Evolutionary conservation across 2,329 filamentous ascomycete genomes (phyloP).

Genomic region (Apiospora rasikravindrae): DNA sequence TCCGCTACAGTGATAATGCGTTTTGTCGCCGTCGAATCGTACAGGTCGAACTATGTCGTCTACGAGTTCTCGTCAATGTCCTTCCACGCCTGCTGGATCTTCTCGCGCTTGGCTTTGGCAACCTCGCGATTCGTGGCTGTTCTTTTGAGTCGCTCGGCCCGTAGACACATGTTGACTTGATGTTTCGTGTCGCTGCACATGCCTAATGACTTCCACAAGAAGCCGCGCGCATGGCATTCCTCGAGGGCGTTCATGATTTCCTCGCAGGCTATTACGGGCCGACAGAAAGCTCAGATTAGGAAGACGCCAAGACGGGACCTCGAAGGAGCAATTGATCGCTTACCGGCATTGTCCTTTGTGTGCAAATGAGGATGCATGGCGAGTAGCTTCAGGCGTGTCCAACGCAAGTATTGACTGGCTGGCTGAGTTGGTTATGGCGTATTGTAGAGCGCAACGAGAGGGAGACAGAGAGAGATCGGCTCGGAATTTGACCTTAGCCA

Average conservation of each 20-base stretch:
- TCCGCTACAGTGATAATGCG: neutral
- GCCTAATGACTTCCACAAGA: conserved; percentile 88
- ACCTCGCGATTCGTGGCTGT: conserved; percentile 77
- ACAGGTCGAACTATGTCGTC: conserved; percentile 29
- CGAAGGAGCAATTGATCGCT: conserved; percentile 20
- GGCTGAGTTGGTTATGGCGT: neutral
- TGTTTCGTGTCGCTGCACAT: conserved; percentile 89
- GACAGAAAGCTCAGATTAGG: neutral
- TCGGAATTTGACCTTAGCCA: neutral
- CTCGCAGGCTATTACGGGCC: conserved; percentile 78
- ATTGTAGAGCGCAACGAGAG: neutral
- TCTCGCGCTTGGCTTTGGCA: conserved; percentile 71
- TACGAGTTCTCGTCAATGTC: conserved; percentile 77
- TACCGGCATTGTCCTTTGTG: conserved; percentile 89
- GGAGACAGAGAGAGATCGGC: neutral
- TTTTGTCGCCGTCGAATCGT: neutral
- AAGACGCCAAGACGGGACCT: neutral
- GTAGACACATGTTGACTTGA: conserved; percentile 83
- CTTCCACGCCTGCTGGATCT: conserved; percentile 78
- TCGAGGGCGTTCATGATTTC: conserved; percentile 93
- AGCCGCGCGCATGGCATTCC: conserved; percentile 91
- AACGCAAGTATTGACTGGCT: neutral
- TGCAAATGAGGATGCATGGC: conserved; percentile 97
- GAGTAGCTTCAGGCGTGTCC: neutral
- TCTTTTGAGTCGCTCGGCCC: conserved; percentile 77